Evolutionary conservation across 2,329 filamentous ascomycete species (phyloP).

Genomic region (Sporothrix luriei): DNA sequence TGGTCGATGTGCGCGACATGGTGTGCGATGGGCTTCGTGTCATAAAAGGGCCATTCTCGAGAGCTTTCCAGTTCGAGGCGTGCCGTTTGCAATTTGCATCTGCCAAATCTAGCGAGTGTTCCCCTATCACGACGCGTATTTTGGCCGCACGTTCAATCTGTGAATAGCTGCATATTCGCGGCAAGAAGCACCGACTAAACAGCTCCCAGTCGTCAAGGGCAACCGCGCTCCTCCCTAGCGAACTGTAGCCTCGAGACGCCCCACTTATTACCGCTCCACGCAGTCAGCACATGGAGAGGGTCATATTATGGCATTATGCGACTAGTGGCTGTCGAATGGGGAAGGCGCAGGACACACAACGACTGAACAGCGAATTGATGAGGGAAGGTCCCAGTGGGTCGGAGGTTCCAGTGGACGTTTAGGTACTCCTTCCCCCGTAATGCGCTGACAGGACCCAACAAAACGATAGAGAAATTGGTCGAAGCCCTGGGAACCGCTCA

Average conservation of each 20-base stretch:
- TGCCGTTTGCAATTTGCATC: not conserved
- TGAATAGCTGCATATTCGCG: conserved; percentile 17
- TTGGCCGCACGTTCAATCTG: not conserved
- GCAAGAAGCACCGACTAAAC: conserved; percentile 8
- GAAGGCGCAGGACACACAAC: not conserved
- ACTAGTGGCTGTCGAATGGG: not conserved
- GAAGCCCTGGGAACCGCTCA: conserved; percentile 20
- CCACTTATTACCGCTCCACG: conserved; percentile 20
- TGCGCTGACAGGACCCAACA: conserved; percentile 17
- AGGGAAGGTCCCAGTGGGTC: conserved; percentile 13
- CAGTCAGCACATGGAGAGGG: not conserved
- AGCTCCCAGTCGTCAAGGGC: conserved; percentile 28
- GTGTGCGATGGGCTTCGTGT: conserved; percentile 33
- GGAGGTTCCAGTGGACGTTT: not conserved
- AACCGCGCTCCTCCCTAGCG: not conserved
- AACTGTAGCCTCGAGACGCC: not conserved
- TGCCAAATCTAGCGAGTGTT: not conserved
- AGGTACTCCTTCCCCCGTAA: not conserved
- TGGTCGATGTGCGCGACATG: conserved; percentile 51
- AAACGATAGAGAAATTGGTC: conserved; percentile 26
- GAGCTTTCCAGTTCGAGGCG: not conserved
- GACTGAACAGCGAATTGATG: not conserved
- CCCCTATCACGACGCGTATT: not conserved
- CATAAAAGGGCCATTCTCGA: conserved; percentile 29
- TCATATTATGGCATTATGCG: conserved; percentile 16